Conservation (phyloP, 1,284 basidiomycete genomes). For the Pterulicium gracile region DNA sequence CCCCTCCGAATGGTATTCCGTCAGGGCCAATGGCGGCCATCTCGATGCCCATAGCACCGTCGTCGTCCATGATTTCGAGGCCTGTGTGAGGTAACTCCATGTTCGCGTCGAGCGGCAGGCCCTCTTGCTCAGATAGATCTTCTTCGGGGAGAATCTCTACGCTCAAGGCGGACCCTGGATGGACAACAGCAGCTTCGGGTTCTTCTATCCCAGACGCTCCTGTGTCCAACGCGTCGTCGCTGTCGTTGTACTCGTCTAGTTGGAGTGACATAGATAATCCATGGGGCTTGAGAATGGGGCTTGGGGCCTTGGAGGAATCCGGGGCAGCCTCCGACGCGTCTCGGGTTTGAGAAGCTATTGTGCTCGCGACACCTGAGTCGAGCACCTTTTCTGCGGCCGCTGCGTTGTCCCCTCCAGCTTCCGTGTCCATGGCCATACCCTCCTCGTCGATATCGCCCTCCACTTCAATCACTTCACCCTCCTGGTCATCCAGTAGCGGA, state of each 20-base stretch:
- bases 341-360: background rate
- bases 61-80: conserved; percentile 21
- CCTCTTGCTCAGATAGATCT: conserved; percentile 21
- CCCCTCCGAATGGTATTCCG: conserved; percentile 42
- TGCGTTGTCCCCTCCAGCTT: conserved; percentile 24
- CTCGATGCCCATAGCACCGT: conserved; percentile 32
- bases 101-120: conserved; percentile 28
- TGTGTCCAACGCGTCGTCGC: no score
- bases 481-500: conserved; percentile 63
- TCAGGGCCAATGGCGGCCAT: conserved; percentile 56
- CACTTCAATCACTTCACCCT: conserved; percentile 48
- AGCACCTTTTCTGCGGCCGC: conserved; percentile 18
- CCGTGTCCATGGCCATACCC: conserved; percentile 43
- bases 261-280: background rate
- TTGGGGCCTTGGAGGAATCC: background rate
- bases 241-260: background rate
- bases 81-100: conserved; percentile 27
- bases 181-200: background rate
- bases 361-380: background rate
- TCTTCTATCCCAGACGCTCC: background rate
- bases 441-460: conserved; percentile 49
- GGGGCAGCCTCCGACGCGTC: background rate
- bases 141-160: conserved; percentile 10
- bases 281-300: background rate
- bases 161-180: conserved; percentile 4